These are phyloP conservation scores for Magnolia sinica DNA, from an alignment of 164 flowering plant species.

Conservation along the genomic window DNA sequence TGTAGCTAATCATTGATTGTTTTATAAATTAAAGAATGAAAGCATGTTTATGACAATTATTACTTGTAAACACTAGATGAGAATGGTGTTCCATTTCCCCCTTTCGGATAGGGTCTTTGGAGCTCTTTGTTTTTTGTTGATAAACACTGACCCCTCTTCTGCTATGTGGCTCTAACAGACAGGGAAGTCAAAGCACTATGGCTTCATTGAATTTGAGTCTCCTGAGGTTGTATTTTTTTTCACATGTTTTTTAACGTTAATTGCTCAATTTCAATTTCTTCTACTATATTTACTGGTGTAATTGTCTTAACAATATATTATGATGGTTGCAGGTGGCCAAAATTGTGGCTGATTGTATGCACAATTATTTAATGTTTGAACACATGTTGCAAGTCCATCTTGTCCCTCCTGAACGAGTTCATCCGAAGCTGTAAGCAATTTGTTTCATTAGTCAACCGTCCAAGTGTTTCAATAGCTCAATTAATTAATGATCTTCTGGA, in stretches of 20 bases:
- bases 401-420: slow-evolving; percentile 76
- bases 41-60: no score
- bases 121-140: neutral
- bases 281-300: neutral
- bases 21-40: no score
- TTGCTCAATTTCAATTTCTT: neutral
- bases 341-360: slow-evolving; percentile 81
- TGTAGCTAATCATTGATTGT: no score
- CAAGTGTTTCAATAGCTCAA: neutral
- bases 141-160: neutral
- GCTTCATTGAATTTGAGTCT: slow-evolving; percentile 78
- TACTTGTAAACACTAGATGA: no score
- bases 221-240: slow-evolving; percentile 54
- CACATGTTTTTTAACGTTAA: neutral
- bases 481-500: no score
- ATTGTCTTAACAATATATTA: slow-evolving; percentile 1
- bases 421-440: slow-evolving; percentile 70
- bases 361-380: slow-evolving; percentile 74
- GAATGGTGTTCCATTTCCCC: no score
- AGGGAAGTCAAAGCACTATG: slow-evolving; percentile 89
- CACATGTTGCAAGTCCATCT: slow-evolving; percentile 80
- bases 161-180: slow-evolving; percentile 47
- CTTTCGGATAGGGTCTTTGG: no score
- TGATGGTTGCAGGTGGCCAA: slow-evolving; percentile 66
- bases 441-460: neutral